Base-by-base conservation (phyloP, 108 stramenopile genomes). In the Bacterosira constricta region DNA sequence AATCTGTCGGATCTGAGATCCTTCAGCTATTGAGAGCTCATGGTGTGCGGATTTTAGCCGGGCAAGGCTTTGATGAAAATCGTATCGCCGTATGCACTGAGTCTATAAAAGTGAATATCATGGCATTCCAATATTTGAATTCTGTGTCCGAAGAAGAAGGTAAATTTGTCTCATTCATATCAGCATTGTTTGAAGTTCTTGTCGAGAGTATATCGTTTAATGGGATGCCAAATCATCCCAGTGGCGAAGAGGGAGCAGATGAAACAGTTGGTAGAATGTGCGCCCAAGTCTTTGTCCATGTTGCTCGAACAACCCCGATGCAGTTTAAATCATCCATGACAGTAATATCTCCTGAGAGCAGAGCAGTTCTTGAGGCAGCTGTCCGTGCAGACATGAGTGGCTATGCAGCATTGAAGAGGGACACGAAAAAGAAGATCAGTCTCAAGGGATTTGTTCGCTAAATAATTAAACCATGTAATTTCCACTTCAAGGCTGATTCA, bases 381-480 rank as follows among this genome's bases (percentile, higher is more conserved):
- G 88, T 95, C 4, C 86, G 94, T 31, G 91, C 85, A 13, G 94
- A 95, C 58, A 90, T 95, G 91, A 90, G 75, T 60, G 94, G 91
- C 3, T 95, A 95, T 67, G 86, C 69, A 4, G 63, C 64, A 15
- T 59, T 53, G 17, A 51, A 67, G 36, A 46, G 32, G 15, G 84
- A 85, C 8, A 44, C 70, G 37, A 93, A 90, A 50, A 90, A 90
- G 77, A 90, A 90, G 69, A 63, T 93, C 38, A 90, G 73, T 80
- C 75, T 91, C 25, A 85, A 91, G 59, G 77, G 85, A 12, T 91
- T 92, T 66, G 55, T 69, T 11, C 39, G 44, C 15, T 47, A 41
- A 38, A 36, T 18, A 49, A 13, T 18, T 49, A 49, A 13, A 50
- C 12, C 39, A 12, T 41, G 8, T 41, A 8, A 41, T 52, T 52